Evolutionary conservation across 2,329 filamentous ascomycete genomes (phyloP), one percentile per base, ranked within the genome.

Genomic region (Pseudohalonectria lignicola): DNA sequence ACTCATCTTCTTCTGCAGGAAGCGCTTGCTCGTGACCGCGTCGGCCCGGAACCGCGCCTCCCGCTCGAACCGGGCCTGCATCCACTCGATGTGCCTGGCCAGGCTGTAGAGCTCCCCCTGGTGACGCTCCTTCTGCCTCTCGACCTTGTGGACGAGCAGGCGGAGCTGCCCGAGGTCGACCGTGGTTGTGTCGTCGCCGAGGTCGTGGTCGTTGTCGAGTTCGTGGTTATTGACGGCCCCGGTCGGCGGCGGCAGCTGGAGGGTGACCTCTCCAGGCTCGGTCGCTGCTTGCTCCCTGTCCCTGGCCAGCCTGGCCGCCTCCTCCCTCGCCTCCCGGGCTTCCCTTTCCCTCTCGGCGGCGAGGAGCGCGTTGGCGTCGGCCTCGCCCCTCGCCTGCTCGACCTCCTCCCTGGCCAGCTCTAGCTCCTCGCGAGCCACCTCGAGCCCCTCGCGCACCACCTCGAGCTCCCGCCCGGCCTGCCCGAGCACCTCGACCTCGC

Each of bases 1-100:
- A 49, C 87, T 78, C 39, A 93, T 76, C 59, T 86, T 79, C 56
- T 86, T 68, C 50, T 79, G 61, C 61, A 95, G 76, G 57, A 86
- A 88, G 47, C 74, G 77, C 70, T 98, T 98, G 45, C 86, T 86
- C 62, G 82, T 94, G 8, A 83, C 84, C 23, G 90, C 74, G 51
- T 88, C 85, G 45, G 74, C 71, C 31, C 92, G 74, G 61, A 96
- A 80, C 36, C 74, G 76, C 48, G 85, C 77, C 60, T 95, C 90
- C 23, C 92, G 75, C 54, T 76, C 72, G 63, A 83, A 84, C 37
- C 82, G 77, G 2, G 86, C 85, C 50, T 87, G 78, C 56, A 96
- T 76, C 78, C 85, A 96, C 51, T 87, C 76, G 55, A 96, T 90
- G 61, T 96, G 88, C 62, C 92, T 83, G 38, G 77, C 75, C 53